phyloP scores from a whole-genome alignment of 495 filamentous ascomycete species.

The Xylaria scruposa region DNA sequence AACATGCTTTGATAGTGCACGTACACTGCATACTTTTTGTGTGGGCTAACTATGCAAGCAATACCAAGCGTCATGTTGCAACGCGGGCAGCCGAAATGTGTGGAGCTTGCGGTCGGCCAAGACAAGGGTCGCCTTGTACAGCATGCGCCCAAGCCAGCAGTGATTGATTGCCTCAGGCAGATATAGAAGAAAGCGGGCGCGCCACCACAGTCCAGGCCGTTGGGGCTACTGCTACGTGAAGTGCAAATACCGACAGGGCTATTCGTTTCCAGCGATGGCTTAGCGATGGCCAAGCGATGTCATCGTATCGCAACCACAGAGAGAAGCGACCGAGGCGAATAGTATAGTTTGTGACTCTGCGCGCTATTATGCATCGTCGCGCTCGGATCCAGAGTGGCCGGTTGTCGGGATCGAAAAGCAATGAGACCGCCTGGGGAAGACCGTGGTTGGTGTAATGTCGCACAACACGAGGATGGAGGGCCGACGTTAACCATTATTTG shows the following conservation, averaged over 20 bases:
- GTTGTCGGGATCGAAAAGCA: constrained; percentile 9
- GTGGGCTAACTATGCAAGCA: constrained; percentile 14
- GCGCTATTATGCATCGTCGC: constrained; percentile 10
- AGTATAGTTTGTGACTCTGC: background rate
- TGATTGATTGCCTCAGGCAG: constrained; percentile 12
- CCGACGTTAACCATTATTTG: constrained; percentile 8
- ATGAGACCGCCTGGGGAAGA: background rate
- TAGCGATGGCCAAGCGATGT: background rate
- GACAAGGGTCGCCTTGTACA: background rate
- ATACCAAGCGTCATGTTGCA: background rate
- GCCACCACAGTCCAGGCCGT: background rate
- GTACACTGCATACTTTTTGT: background rate
- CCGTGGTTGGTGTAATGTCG: constrained; percentile 23
- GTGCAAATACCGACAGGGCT: background rate
- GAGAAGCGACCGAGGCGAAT: background rate
- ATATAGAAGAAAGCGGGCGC: background rate
- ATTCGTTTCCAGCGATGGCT: background rate
- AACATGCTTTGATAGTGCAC: background rate
- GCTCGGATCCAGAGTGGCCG: constrained; percentile 4
- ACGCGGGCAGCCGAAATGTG: constrained; percentile 17
- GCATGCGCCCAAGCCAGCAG: constrained; percentile 3
- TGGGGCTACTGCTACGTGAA: background rate
- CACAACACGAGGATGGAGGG: constrained; percentile 21
- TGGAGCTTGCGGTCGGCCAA: background rate
- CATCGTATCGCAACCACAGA: background rate